These are phyloP conservation scores for Fusarium tupiense DNA, from an alignment of 2,329 filamentous ascomycete genomes.

Conservation along the genomic window DNA sequence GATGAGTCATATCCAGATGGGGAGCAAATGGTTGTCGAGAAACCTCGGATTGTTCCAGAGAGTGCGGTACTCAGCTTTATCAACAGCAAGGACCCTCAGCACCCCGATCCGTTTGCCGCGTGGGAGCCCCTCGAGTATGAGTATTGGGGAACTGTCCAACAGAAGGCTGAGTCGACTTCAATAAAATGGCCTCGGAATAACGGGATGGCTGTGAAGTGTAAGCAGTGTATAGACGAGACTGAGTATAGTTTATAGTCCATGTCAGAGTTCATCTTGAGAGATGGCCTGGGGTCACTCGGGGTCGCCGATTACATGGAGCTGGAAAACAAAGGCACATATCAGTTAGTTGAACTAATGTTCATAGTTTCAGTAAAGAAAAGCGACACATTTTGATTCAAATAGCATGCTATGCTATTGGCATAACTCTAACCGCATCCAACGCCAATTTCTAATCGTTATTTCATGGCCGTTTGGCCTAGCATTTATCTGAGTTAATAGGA, in stretches of 20 bases:
- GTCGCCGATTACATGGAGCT: neutral
- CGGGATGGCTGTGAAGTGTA: neutral
- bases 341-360: neutral
- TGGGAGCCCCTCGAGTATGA: neutral
- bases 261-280: neutral
- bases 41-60: neutral
- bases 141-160: neutral
- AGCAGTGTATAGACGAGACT: neutral
- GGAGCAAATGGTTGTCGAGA: too few species aligned
- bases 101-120: neutral
- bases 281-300: neutral
- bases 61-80: neutral
- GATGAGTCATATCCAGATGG: neutral
- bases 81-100: neutral
- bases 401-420: conserved; percentile 4
- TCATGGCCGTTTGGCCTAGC: conserved; percentile 21
- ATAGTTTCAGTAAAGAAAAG: neutral
- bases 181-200: conserved; percentile 1
- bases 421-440: conserved; percentile 39
- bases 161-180: neutral
- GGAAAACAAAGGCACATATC: neutral
- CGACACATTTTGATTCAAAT: neutral
- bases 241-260: neutral
- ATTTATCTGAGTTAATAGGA: neutral
- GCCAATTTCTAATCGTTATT: conserved; percentile 33